These are phyloP conservation scores for Colletotrichum chrysophilum DNA, from an alignment of 2,329 filamentous ascomycete genomes.

Conservation along the genomic window DNA sequence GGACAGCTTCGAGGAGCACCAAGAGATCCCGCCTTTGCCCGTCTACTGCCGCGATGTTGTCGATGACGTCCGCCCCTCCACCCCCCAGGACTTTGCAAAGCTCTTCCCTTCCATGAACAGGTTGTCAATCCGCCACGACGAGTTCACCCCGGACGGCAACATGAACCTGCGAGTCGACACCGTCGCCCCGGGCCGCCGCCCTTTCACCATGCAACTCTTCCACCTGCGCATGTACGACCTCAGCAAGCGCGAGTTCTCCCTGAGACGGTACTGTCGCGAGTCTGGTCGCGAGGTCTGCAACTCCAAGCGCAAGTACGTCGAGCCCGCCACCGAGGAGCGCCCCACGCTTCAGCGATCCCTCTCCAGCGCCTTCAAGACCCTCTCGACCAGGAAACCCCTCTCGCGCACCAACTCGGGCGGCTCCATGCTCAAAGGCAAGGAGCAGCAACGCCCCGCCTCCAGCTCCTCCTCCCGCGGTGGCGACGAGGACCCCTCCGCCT, in stretches of 20 bases:
- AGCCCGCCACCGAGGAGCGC: constrained; percentile 48
- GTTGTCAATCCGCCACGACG: constrained; percentile 86
- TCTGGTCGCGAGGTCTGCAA: constrained; percentile 94
- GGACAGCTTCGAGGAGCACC: constrained; percentile 31
- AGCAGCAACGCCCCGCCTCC: constrained; percentile 35
- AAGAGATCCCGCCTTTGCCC: constrained; percentile 58
- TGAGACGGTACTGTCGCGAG: constrained; percentile 89
- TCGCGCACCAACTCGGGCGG: constrained; percentile 40
- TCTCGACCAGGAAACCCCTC: constrained; percentile 41
- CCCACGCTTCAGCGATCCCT: constrained; percentile 52
- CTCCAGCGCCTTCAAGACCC: constrained; percentile 53
- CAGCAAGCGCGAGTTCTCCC: constrained; percentile 83
- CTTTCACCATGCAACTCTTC: constrained; percentile 79
- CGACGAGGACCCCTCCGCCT: constrained; percentile 34
- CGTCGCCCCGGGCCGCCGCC: constrained; percentile 67
- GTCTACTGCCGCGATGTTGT: constrained; percentile 66
- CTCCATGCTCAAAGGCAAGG: constrained; percentile 32
- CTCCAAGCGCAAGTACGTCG: constrained; percentile 73
- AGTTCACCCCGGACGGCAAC: constrained; percentile 88
- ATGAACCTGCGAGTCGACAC: constrained; percentile 95
- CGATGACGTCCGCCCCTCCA: constrained; percentile 75
- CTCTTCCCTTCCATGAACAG: constrained; percentile 87
- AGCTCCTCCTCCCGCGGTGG: constrained; percentile 37
- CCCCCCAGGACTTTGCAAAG: constrained; percentile 79
- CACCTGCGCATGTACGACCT: constrained; percentile 96